Conservation (phyloP, 2,329 filamentous ascomycete genomes). For the Incumbomyces lentus region DNA sequence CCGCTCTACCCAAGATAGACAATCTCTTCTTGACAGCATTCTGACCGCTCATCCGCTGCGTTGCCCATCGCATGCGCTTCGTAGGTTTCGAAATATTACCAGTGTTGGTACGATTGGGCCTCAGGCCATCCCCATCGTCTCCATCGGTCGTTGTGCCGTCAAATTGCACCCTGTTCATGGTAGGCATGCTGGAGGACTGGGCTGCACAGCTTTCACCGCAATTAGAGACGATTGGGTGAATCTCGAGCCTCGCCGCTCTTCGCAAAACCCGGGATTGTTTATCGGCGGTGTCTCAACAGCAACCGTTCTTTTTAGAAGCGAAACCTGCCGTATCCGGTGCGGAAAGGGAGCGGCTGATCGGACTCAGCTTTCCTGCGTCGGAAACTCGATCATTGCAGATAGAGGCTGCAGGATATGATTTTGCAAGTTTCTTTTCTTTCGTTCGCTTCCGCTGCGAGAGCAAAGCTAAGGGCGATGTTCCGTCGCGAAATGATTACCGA, state of each 20-base stretch:
- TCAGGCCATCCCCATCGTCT: neutral
- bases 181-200: neutral
- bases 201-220: too few relatives aligned
- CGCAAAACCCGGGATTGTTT: too few relatives aligned
- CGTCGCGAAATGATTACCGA: too few relatives aligned
- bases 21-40: conserved; percentile 69
- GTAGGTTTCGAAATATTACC: conserved; percentile 51
- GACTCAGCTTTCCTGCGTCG: neutral
- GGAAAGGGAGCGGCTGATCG: neutral
- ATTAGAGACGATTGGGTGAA: too few relatives aligned
- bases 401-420: neutral
- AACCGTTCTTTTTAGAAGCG: too few relatives aligned
- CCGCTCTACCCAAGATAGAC: conserved; percentile 68
- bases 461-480: too few relatives aligned
- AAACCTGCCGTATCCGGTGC: too few relatives aligned
- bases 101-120: conserved; percentile 15
- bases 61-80: conserved; percentile 88
- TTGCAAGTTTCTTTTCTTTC: neutral
- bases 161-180: conserved; percentile 19
- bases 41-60: conserved; percentile 69
- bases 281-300: too few relatives aligned
- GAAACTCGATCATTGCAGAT: conserved; percentile 1
- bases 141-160: neutral
- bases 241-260: too few relatives aligned
- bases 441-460: neutral